Evolutionary conservation across 371 early-diverging fungal species (phyloP), one percentile per base, ranked within the genome.

Genomic region (Mucor indicus): DNA sequence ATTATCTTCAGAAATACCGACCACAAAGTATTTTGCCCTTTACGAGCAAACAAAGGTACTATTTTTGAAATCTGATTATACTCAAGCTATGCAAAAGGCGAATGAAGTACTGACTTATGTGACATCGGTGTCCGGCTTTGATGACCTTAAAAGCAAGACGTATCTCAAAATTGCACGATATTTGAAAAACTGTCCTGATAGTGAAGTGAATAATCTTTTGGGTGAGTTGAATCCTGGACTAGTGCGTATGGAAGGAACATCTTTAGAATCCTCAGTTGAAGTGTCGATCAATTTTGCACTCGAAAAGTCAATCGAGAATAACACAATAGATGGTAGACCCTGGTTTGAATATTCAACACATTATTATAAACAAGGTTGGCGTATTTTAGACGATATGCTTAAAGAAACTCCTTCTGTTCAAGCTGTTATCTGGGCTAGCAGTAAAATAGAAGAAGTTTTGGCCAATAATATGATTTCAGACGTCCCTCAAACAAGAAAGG

Each of bases 301-400:
- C 9, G 41, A 57, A 10, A 66, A 61, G 37, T 52, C 74, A 1
- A 50, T 67, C 16, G 60, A 66, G 21, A 61, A 46, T n/a, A 46
- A 51, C 20, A 36, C 47, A 2, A 31, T n/a, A 5, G 44, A 57
- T 31, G 64, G 63, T 7, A 81, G 80, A 38, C 71, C 82, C 0
- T 87, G 88, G 88, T 84, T 81, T 43, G 69, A 70, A 6, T 82
- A 75, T 51, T 85, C 79, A 5, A 70, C 77, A 9, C 80, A 80
- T 42, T 70, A 79, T 38, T 83, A 87, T 44, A 75, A 77, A 38
- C 74, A 77, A 54, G 87, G 80, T 0, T 77, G 80, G 77, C 69
- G 70, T 10, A 67, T 85, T 12, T 42, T 86, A 39, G 84, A 85
- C 36, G 85, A 81, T 25, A 36, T 71, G 1, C 15, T 42, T 1